Evolutionary conservation across 2,329 filamentous ascomycete species (phyloP), one percentile per base, ranked within the genome.

Genomic region (Aaosphaeria pasadenensis): DNA sequence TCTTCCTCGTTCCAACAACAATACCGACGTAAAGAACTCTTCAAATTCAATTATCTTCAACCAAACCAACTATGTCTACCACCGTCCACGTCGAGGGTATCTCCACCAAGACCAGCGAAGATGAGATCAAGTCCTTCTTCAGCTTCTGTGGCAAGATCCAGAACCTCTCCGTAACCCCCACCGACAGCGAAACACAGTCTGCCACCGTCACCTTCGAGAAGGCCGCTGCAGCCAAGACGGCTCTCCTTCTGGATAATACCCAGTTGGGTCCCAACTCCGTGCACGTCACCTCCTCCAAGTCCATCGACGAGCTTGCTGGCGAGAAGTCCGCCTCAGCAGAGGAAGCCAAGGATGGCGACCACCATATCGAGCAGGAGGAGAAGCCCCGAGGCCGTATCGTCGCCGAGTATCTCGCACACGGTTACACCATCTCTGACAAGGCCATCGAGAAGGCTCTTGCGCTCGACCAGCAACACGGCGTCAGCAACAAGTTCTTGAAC

Each of bases 121-220:
- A 91, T 75, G 91, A 97, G 74, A 85, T 99, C 63, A 85, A 84
- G 67, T 91, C 96, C 69, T 99, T 43, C 41, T 43, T 43, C 41
- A 43, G 28, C 11, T 32, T 32, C 41, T 30, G 28, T 29, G 41
- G 30, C 28, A 32, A 43, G 41, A 95, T 99, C 71, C 85, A 84
- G 58, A 81, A 82, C 61, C 81, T 99, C 70, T 85, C 89, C 50
- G 82, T 96, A 64, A 89, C 84, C 30, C 74, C 85, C 44, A 77
- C 72, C 36, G 51, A 74, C 46, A 83, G 83, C 64, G 81, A 86
- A 57, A 78, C 82, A 58, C 90, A 96, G 75, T 85, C 85, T 43
- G 94, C 94, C 49, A 88, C 86, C n/a, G 91, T 99, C 54, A 91
- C 85, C 45, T 99, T 99, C 67, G 94, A 97, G 75, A 96, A 96